Evolutionary conservation across 805 yeast species (phyloP), one percentile per base, ranked within the genome.

Genomic region (Nematodospora valgi): DNA sequence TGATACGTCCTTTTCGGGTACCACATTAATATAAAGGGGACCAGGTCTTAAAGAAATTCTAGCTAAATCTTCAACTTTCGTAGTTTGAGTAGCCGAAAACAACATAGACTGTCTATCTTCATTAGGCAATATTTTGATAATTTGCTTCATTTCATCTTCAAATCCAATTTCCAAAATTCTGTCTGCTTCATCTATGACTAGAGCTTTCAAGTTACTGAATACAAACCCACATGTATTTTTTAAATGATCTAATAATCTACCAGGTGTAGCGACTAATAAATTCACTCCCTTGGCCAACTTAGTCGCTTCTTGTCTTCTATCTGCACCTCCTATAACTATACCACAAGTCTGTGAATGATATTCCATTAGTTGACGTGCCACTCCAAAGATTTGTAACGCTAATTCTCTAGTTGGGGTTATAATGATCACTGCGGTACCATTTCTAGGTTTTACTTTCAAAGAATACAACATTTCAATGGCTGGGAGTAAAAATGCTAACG

Each of bases 21-120:
- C 96, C 33, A 93, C 98, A 54, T 91, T 93, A 46, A 93, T 93
- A 62, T 89, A 94, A 40, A 77, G 63, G 9, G 98, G 98, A 29
- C 97, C 97, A 34, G 89, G 82, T 58, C 95, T 80, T 52, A 94
- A 72, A 3, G 98, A 91, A 35, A 93, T 91, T 63, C 99, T 78
- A 11, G 99, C 98, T 54, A 93, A 72, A 67, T 93, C 98, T 62
- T 93, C 98, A 45, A 93, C 98, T 65, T 94, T 93, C 26, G 98
- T 93, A 20, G 98, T 93, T 63, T 93, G 98, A 1, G 99, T 93
- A 31, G 99, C 99, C n/a, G 98, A 91, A 58, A 93, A 93, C 45
- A 93, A 68, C 98, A 93, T 91, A 26, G 95, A 75, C 62, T 93
- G 98, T 64, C 98, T 82, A 46, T 83, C 89, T 47, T 87, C 91